These are phyloP conservation scores for Bromus sterilis DNA, from an alignment of 176 grass and related monocot species.

Conservation along the genomic window DNA sequence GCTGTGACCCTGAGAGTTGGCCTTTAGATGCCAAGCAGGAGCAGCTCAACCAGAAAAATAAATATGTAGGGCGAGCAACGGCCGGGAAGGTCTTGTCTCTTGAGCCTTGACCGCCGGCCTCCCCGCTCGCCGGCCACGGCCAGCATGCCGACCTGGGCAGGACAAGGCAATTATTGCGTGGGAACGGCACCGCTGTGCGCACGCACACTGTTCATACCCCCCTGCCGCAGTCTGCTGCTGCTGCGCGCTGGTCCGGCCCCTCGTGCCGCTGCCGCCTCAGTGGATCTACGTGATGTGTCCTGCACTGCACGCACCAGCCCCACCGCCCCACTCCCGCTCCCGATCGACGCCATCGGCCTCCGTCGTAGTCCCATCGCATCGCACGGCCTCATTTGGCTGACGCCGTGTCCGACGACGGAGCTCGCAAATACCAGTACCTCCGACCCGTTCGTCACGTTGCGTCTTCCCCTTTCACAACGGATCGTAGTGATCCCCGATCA, in stretches of 20 bases:
- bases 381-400: neutral
- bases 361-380: neutral
- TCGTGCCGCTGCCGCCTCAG: neutral
- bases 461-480: neutral
- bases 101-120: neutral
- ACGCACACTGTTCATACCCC: neutral
- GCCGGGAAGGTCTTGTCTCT: neutral
- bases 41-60: too few relatives aligned
- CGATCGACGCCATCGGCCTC: neutral
- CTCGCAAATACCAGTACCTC: neutral
- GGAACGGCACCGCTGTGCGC: neutral
- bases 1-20: too few relatives aligned
- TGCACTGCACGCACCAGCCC: neutral
- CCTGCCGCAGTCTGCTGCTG: neutral
- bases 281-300: neutral
- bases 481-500: neutral
- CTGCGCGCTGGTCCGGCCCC: neutral
- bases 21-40: too few relatives aligned
- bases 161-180: neutral
- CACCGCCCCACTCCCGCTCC: neutral
- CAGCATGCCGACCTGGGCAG: neutral
- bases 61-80: too few relatives aligned
- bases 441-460: neutral
- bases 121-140: neutral
- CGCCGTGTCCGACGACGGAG: neutral